Base-by-base conservation (phyloP, 2,329 filamentous ascomycete genomes). In the Sporothrix euskadiensis region DNA sequence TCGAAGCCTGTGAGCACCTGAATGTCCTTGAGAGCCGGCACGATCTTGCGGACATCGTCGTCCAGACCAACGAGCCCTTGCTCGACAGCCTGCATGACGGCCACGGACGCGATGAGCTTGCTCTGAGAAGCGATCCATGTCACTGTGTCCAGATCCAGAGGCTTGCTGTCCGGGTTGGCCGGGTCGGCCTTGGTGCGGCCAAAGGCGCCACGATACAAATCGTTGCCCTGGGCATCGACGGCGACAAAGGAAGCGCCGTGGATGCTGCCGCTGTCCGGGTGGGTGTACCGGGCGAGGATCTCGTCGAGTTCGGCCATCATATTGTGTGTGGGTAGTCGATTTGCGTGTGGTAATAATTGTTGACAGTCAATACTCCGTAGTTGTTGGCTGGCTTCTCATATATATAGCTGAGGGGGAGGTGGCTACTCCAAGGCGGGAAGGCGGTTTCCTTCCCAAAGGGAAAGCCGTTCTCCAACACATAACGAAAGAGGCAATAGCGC, bases 21-120 rank as follows among this genome's bases (percentile, higher is more conserved):
- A 5, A 68, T 30, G 63, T 32, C 63, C 2, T 14, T 10, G 12
- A 68, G 39, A 6, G 63, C 63, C 12, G 63, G 81, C 22, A 68
- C 63, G 16, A 49, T 30, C 22, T 32, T 32, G 63, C 41, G 63
- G 4, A 68, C 41, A n/a, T 68, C 63, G 63, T 68, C 63, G 44
- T 68, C 63, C 5, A 68, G 63, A 3, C 63, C 63, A 19, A 68
- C 14, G 4, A 68, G 41, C 6, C 41, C 63, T 7, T 68, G 39
- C 63, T 68, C 63, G 22, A 68, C 63, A 41, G 44, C 63, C 14
- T 68, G 63, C 41, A 68, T 16, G 12, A 68, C 63, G 10, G 63
- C 39, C n/a, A 68, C 63, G 7, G 41, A 68, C 41, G 41, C 32
- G 4, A 22, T 49, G n/a, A 68, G 63, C 12, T 75, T 74, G 74